These are phyloP conservation scores for Nymphaea colorata DNA, from an alignment of 164 flowering plant genomes.

Conservation along the genomic window DNA sequence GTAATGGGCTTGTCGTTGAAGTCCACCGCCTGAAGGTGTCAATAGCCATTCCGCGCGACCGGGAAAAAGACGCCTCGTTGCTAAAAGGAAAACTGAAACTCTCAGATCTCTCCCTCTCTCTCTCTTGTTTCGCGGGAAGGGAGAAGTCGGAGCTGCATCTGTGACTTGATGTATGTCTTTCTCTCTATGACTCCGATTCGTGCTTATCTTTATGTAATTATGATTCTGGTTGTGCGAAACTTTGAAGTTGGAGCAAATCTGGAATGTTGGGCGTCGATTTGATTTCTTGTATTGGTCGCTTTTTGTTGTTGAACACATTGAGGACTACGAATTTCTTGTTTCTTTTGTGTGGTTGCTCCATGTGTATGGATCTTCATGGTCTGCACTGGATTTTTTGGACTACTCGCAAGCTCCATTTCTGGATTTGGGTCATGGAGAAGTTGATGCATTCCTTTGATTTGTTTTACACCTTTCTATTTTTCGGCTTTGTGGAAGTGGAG, in stretches of 20 bases:
- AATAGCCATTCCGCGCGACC: background rate
- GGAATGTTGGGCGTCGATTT: background rate
- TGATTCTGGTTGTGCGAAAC: background rate
- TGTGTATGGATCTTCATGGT: background rate
- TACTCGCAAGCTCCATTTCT: background rate
- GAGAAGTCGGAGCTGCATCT: background rate
- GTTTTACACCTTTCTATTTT: too few species aligned
- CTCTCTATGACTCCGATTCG: background rate
- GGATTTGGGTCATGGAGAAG: background rate
- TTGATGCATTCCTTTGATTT: background rate
- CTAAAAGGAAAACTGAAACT: background rate
- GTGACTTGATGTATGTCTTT: background rate
- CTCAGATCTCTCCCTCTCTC: background rate
- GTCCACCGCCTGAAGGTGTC: background rate
- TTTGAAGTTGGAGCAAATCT: background rate
- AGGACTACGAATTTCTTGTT: background rate
- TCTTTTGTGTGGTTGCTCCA: background rate
- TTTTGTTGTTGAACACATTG: background rate
- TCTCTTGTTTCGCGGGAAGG: background rate
- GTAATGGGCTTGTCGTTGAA: too few species aligned
- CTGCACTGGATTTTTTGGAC: background rate
- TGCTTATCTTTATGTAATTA: background rate
- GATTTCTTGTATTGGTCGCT: background rate
- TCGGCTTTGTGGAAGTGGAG: too few species aligned
- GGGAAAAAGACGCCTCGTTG: background rate